Conservation (phyloP, 495 filamentous ascomycete genomes). For the Penicillium pulvis region DNA sequence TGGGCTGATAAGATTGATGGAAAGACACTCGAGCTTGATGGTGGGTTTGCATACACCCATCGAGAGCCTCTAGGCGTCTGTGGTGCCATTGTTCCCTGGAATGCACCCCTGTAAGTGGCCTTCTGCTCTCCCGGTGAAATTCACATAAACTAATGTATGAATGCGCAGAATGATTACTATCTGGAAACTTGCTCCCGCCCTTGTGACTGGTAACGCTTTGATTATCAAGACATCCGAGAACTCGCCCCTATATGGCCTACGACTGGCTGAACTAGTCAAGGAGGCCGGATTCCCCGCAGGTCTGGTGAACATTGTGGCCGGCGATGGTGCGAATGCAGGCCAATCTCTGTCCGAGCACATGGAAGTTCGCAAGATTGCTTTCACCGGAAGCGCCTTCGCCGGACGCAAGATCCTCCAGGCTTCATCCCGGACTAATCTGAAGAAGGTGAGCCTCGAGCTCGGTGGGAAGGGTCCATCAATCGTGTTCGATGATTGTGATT, state of each 20-base stretch:
- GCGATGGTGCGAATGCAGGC: conserved; percentile 76
- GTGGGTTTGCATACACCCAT: conserved; percentile 31
- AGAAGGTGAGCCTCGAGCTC: conserved; percentile 48
- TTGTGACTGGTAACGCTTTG: conserved; percentile 62
- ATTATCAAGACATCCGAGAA: conserved; percentile 92
- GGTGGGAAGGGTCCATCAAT: conserved; percentile 50
- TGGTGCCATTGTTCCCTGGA: conserved; percentile 41
- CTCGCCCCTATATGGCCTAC: conserved; percentile 86
- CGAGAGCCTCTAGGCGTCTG: conserved; percentile 41
- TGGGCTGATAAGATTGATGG: conserved; percentile 42
- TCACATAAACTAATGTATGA: not conserved
- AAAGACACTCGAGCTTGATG: conserved; percentile 26
- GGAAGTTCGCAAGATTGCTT: conserved; percentile 72
- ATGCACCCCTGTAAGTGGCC: conserved; percentile 30
- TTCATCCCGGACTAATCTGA: conserved; percentile 50
- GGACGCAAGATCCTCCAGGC: conserved; percentile 33
- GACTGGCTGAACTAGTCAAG: conserved; percentile 74
- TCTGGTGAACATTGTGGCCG: conserved; percentile 85
- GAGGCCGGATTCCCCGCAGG: conserved; percentile 88
- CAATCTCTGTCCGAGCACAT: conserved; percentile 74
- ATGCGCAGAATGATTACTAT: conserved; percentile 67
- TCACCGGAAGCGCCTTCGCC: conserved; percentile 28
- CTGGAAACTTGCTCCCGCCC: conserved; percentile 57
- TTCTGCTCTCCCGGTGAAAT: conserved; percentile 29
- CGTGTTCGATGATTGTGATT: conserved; percentile 47